Base-by-base conservation (phyloP, 192 early-diverging fungal genomes). In the Neocallimastix lanati region DNA sequence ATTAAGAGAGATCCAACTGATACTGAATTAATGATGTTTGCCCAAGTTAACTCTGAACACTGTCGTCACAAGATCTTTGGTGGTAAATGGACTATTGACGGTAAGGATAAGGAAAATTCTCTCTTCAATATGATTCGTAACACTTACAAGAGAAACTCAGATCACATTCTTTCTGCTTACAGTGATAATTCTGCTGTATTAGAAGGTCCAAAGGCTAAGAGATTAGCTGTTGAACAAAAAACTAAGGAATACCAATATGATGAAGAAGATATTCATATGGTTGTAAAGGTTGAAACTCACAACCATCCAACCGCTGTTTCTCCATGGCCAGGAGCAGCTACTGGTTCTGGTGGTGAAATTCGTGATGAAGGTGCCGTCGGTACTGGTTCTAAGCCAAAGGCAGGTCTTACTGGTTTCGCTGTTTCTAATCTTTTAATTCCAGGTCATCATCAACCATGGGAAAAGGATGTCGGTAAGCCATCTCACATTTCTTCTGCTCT, bases 61-160 rank as follows among this genome's bases (percentile, higher is more conserved):
- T 99, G 98, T 86, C 90, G 98, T 21, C 98, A 99, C 93, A 99
- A 99, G 89, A 98, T 99, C 82, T 99, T 99, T 90, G 86, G 93
- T 79, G 98, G 97, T n/a, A 86, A 92, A 67, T 99, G 98, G 98
- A 96, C 93, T 14, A 95, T 99, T 78, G 97, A 99, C 84, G 94
- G 94, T 25, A 82, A 90, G 78, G 86, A 90, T 28, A 88, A 91
- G 84, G 87, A 88, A 76, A 83, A 89, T 35, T 98, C 97, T 25
- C 90, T 99, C 76, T 99, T 99, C 85, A 92, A 90, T 79, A 96
- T 96, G 97, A 98, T 99, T 85, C 87, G 89, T 79, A 95, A 96
- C 82, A 99, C 98, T 13, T 95, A 96, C 84, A 89, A 92, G 79
- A 84, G 88, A 25, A 82, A 93, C 80, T 95, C 96, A 16, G 81